Evolutionary conservation across 2,329 filamentous ascomycete species (phyloP), one percentile per base, ranked within the genome.

Genomic region (Microdochium nivale): DNA sequence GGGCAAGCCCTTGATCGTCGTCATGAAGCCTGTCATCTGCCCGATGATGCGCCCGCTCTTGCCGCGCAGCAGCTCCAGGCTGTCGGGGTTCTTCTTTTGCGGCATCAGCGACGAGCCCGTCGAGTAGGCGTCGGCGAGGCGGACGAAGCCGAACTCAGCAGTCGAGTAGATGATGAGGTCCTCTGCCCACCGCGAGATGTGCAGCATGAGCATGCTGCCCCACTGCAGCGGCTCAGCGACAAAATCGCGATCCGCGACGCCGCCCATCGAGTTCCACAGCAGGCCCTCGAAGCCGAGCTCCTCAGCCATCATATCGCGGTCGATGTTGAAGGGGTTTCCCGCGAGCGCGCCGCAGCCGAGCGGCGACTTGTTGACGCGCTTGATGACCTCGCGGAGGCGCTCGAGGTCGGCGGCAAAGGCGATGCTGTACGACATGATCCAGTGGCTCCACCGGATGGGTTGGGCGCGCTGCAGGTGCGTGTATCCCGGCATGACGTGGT

Each of bases 71-170:
- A 92, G 58, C 58, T 75, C 75, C 8, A 94, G 74, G n/a, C 79
- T 83, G 68, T 94, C 88, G 1, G 79, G 76, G 69, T 92, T 92
- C 75, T 90, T 89, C 79, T 92, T 94, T 66, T 94, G 84, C 2
- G 87, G 87, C 87, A 91, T 90, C 51, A 90, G 71, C 0, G 79
- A 85, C 56, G 80, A 86, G 4, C 88, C 88, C 0, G 88, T 92
- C 0, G 80, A 83, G 68, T 92, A 94, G 1, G 87, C 86, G 64
- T 95, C 89, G 8, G 88, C 86, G 16, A 94, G 70, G 53, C 78
- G 77, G 35, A 90, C 79, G 65, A 89, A 92, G 19, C 83, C 81
- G 63, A 92, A 94, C 65, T 92, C 87, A 52, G 82, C 71, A 9
- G 84, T 83, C 24, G 79, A 84, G 73, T 92, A 94, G 25, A 88